phyloP scores from a whole-genome alignment of 331 rosid species.

The Arachis monticola region DNA sequence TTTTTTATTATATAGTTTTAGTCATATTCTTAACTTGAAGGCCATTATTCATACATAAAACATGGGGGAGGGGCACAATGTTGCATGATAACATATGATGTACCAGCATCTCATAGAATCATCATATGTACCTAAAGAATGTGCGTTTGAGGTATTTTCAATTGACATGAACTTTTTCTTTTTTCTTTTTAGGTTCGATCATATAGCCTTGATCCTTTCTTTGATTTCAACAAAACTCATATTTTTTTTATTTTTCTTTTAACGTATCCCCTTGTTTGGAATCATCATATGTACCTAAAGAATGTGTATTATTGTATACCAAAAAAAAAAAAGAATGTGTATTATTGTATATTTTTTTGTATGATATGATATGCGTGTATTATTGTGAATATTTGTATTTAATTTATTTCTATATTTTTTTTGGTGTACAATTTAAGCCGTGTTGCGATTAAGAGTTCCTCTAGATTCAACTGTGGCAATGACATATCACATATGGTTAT shows the following conservation, averaged over 20 bases:
- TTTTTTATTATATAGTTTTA: conserved; percentile 28
- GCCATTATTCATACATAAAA: conserved; percentile 50
- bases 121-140: conserved; percentile 35
- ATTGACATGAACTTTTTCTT: conserved; percentile 22
- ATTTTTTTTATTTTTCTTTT: background rate
- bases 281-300: no score
- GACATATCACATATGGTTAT: no score
- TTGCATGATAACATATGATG: conserved; percentile 40
- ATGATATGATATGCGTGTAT: no score
- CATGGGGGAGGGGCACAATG: conserved; percentile 46
- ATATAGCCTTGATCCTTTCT: conserved; percentile 25
- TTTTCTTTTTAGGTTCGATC: conserved; percentile 32
- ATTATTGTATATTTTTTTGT: no score
- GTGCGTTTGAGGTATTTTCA: conserved; percentile 26
- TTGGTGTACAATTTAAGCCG: no score
- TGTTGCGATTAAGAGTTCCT: no score
- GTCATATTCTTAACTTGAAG: conserved; percentile 42
- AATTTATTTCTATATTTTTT: no score
- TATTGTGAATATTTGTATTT: no score
- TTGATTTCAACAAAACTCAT: conserved; percentile 31
- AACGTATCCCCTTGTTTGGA: no score
- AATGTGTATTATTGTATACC: no score
- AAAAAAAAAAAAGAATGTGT: no score
- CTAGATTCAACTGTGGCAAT: no score
- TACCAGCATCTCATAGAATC: conserved; percentile 30